Conservation (phyloP, 768 basidiomycete genomes). For the Astraeus odoratus region DNA sequence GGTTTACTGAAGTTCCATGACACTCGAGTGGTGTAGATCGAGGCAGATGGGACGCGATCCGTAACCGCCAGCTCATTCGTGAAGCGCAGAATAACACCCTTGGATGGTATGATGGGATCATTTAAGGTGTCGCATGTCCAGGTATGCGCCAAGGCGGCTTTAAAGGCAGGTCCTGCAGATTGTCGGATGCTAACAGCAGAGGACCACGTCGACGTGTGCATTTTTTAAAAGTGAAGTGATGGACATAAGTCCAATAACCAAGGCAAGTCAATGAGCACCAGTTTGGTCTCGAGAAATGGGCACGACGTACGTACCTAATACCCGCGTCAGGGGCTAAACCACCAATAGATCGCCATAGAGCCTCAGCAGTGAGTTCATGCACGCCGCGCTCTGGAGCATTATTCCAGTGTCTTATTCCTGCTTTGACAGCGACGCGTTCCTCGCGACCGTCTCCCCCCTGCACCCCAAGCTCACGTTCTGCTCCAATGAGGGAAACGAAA, state of each 20-base stretch:
- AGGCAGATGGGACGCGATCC: constrained; percentile 4
- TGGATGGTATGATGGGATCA: constrained; percentile 21
- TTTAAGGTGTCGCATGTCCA: constrained; percentile 51
- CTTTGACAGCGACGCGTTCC: constrained; percentile 56
- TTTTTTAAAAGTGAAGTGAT: constrained; percentile 1
- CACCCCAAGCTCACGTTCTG: constrained; percentile 63
- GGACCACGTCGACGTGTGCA: no score
- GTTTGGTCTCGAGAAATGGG: neutral
- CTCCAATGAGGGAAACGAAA: constrained; percentile 62
- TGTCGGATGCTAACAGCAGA: constrained; percentile 85
- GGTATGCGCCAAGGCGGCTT: constrained; percentile 79
- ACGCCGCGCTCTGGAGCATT: constrained; percentile 39
- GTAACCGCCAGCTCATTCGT: constrained; percentile 17
- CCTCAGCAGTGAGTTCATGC: constrained; percentile 85
- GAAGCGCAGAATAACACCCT: constrained; percentile 16
- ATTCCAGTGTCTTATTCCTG: constrained; percentile 36
- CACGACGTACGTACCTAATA: constrained; percentile 48
- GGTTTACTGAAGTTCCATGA: neutral
- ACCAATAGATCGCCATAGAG: constrained; percentile 68
- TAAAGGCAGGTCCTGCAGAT: constrained; percentile 71
- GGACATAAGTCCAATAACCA: neutral
- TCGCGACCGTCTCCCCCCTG: constrained; percentile 21
- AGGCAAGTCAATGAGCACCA: neutral
- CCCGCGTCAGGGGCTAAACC: constrained; percentile 71
- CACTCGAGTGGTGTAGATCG: neutral